Evolutionary conservation across 306 rosid genomes (phyloP), one percentile per base, ranked within the genome.

Genomic region (Medicago truncatula): DNA sequence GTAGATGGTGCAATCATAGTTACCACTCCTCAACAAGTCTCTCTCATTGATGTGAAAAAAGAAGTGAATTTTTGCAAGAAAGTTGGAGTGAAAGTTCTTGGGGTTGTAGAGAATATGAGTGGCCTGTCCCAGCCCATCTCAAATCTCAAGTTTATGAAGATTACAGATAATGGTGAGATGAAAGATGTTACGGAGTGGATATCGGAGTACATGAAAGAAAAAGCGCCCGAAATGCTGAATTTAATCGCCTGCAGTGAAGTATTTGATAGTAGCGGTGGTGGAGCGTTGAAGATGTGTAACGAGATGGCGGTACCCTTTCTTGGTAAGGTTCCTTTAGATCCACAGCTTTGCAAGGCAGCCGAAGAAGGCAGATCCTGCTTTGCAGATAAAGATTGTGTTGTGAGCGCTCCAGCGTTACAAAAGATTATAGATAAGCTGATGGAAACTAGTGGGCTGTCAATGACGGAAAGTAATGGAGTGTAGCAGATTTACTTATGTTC

Each of bases 71-170:
- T 94, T 74, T 94, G 97, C 88, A 94, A 88, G 87, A 90, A 83
- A 76, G 91, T 88, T 9, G 98, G 95, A 18, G 88, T 94, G 31
- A 78, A 83, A 71, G 93, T 92, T 76, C 90, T 94, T 3, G 97
- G 98, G 41, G 91, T 95, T 2, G 96, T 90, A 17, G 98, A 95
- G 80, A 95, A 95, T 73, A 95, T 95, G 98, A 95, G 98, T 68
- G 88, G 97, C 20, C 85, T 95, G 62, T 83, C 78, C 73, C 95
- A 86, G 46, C 96, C 93, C 7, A 17, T 92, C 36, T 34, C 79
- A 72, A 94, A 90, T 79, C 79, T 89, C 77, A 88, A 88, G 74
- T 95, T 87, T 70, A 50, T 73, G 78, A 92, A 62, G 80, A 68
- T 79, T 74, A 85, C 87, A 0, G 91, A 85, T 56, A 70, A 71